Percentiles rank a stretch among this genome's conserved stretches.
phyloP scores from a whole-genome alignment of 257 asterid species.

The Capsicum rhomboideum region DNA sequence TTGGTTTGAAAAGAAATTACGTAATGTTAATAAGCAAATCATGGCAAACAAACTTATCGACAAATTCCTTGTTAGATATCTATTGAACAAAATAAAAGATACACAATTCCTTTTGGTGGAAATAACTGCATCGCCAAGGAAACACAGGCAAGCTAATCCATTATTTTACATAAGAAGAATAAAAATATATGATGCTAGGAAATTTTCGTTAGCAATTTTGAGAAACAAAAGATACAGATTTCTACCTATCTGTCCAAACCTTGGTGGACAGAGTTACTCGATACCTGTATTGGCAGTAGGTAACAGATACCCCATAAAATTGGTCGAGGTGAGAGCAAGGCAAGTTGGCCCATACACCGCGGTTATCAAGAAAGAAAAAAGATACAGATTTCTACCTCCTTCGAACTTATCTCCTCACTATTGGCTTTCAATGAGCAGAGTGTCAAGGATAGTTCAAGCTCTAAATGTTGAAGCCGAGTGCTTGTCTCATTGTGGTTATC shows the following conservation, averaged over 20 bases:
- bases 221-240: neutral
- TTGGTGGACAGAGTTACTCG: neutral
- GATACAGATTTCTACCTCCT: constrained; percentile 33
- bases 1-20: neutral
- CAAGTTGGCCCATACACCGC: neutral
- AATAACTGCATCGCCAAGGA: neutral
- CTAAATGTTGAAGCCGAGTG: constrained; percentile 46
- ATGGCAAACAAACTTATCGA: neutral
- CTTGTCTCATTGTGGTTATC: constrained; percentile 29
- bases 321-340: neutral
- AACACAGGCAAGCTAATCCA: neutral
- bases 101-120: neutral
- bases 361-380: neutral
- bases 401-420: constrained; percentile 20
- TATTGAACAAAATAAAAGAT: neutral
- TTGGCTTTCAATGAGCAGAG: constrained; percentile 47
- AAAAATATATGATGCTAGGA: neutral
- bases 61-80: neutral
- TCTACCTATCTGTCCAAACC: neutral
- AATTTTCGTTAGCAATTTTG: neutral
- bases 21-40: neutral
- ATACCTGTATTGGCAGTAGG: neutral
- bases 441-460: constrained; percentile 54
- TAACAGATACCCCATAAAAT: neutral
- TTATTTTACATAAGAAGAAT: neutral